These are phyloP conservation scores for Mycena galericulata DNA, from an alignment of 768 basidiomycete species.

Conservation along the genomic window DNA sequence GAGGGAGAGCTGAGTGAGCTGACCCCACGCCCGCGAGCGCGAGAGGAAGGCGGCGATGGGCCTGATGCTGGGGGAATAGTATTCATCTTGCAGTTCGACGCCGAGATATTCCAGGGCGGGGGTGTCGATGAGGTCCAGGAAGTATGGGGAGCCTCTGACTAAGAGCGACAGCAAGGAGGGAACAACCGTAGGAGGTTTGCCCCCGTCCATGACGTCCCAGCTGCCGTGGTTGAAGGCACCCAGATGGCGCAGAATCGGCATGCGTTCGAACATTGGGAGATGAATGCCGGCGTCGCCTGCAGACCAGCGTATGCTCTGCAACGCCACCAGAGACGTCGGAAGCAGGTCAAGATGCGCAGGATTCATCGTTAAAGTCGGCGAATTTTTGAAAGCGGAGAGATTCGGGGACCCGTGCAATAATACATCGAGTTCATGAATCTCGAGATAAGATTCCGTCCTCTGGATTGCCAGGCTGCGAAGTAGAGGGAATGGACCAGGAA, in stretches of 20 bases:
- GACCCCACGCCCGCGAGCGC: too few relatives aligned
- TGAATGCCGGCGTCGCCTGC: background rate
- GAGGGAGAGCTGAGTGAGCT: too few relatives aligned
- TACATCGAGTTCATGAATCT: background rate
- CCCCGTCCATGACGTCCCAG: background rate
- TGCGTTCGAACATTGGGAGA: background rate
- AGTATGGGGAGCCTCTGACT: too few relatives aligned
- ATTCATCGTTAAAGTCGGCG: background rate
- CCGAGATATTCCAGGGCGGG: too few relatives aligned
- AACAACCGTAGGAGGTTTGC: too few relatives aligned
- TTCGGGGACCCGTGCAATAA: background rate
- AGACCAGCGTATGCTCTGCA: background rate
- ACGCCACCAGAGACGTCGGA: background rate
- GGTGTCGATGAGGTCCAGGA: too few relatives aligned
- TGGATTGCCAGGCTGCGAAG: background rate
- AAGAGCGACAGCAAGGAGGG: too few relatives aligned
- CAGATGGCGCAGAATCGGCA: background rate
- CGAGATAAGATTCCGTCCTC: slow-evolving; percentile 21
- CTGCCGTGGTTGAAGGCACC: background rate
- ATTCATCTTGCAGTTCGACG: too few relatives aligned
- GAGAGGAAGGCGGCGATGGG: too few relatives aligned
- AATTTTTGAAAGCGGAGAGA: background rate
- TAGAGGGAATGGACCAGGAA: background rate
- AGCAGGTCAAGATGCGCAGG: background rate
- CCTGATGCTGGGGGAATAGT: too few relatives aligned